phyloP scores from a whole-genome alignment of 2,329 filamentous ascomycete genomes.

The Fusarium compactum region DNA sequence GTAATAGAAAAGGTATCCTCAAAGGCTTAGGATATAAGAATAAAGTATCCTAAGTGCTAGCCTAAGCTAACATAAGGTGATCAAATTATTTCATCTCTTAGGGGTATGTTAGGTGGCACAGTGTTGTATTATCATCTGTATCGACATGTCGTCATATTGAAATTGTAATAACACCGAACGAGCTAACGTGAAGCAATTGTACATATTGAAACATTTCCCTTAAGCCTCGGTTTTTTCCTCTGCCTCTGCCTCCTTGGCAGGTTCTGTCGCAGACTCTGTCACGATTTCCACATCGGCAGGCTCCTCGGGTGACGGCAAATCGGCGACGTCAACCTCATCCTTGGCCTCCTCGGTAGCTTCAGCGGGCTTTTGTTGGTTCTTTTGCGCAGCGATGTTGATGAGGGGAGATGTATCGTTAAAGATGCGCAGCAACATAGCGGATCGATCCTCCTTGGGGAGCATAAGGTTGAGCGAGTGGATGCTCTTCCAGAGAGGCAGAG shows the following conservation, averaged over 20 bases:
- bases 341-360: slow-evolving; percentile 45
- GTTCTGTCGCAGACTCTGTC: slow-evolving; percentile 8
- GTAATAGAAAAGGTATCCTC: background rate
- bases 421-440: slow-evolving; percentile 89
- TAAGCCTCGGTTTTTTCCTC: slow-evolving; percentile 34
- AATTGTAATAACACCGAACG: slow-evolving; percentile 42
- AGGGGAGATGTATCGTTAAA: slow-evolving; percentile 91
- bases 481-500: slow-evolving; percentile 93
- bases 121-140: slow-evolving; percentile 42
- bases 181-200: slow-evolving; percentile 38
- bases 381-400: slow-evolving; percentile 74
- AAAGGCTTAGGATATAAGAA: background rate
- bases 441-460: slow-evolving; percentile 96
- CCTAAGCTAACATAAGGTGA: background rate
- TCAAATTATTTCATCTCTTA: background rate
- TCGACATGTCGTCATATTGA: slow-evolving; percentile 29
- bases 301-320: slow-evolving; percentile 54
- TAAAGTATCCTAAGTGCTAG: background rate
- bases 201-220: slow-evolving; percentile 30
- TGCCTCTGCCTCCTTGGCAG: slow-evolving; percentile 15
- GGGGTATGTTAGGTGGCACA: too few relatives aligned
- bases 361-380: slow-evolving; percentile 55
- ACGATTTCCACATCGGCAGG: slow-evolving; percentile 13
- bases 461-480: slow-evolving; percentile 94
- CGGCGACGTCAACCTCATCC: slow-evolving; percentile 52